A percentile compares a stretch with the other conserved stretches of the same genome.
Conservation (phyloP, 345 rosid species). For the Nephelium lappaceum region DNA sequence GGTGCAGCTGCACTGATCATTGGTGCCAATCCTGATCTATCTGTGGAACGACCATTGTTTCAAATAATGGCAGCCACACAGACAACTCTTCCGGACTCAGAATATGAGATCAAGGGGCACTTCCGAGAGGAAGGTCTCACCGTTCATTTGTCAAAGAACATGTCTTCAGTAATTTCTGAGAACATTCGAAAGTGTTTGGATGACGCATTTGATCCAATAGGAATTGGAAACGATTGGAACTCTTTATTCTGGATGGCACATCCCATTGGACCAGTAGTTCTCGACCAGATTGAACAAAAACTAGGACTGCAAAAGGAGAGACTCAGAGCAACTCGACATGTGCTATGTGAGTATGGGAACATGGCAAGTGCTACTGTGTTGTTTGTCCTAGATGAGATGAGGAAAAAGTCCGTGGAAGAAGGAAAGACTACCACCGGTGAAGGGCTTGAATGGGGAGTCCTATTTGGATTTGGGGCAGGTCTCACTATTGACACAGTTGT, state of each 20-base stretch:
- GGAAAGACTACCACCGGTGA: constrained; percentile 23
- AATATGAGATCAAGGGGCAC: constrained; percentile 32
- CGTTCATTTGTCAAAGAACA: constrained; percentile 20
- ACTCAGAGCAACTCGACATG: constrained; percentile 19
- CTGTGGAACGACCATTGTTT: constrained; percentile 22
- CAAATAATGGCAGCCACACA: constrained; percentile 23
- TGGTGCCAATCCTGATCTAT: constrained; percentile 24
- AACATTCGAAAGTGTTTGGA: constrained; percentile 5
- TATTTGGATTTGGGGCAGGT: constrained; percentile 31
- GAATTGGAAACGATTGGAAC: constrained; percentile 29
- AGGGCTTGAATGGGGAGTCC: too few relatives aligned
- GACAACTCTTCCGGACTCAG: constrained; percentile 25
- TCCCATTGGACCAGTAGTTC: constrained; percentile 28
- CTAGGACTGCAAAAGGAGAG: constrained; percentile 23
- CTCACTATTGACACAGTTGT: constrained; percentile 24
- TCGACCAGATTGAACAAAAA: constrained; percentile 25
- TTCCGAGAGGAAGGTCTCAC: constrained; percentile 25
- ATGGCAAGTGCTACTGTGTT: constrained; percentile 33
- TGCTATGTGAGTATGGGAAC: constrained; percentile 27
- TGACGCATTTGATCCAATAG: constrained; percentile 26
- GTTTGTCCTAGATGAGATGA: constrained; percentile 30
- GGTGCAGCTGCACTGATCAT: constrained; percentile 23
- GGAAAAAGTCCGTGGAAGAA: constrained; percentile 25
- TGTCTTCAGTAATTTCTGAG: constrained; percentile 22
- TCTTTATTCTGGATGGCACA: constrained; percentile 32